A percentile compares a stretch with the other conserved stretches of the same genome.
phyloP scores from a whole-genome alignment of 2,329 filamentous ascomycete genomes.

The Claviceps pazoutovae region DNA sequence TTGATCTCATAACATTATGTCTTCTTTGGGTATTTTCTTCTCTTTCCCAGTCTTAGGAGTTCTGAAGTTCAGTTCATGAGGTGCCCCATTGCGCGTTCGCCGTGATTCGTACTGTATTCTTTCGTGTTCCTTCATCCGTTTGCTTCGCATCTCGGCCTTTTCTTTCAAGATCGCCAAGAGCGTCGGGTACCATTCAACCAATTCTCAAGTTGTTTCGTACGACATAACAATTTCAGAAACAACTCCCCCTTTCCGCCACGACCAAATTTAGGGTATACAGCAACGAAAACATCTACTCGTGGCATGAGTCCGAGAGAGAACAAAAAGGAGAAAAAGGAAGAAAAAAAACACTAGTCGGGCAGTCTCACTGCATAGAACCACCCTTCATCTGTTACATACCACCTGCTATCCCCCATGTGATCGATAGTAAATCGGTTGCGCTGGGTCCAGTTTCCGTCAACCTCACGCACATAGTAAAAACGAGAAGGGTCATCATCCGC shows the following conservation, averaged over 20 bases:
- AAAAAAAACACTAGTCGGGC: slow-evolving; percentile 16
- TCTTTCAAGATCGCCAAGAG: not conserved
- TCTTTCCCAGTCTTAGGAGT: too few species aligned
- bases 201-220: not conserved
- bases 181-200: not conserved
- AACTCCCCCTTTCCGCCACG: not conserved
- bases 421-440: slow-evolving; percentile 48
- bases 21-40: too few species aligned
- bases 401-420: slow-evolving; percentile 39
- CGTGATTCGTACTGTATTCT: not conserved
- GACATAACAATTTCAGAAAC: not conserved
- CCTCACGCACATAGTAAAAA: slow-evolving; percentile 47
- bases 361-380: slow-evolving; percentile 48
- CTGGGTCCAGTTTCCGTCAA: slow-evolving; percentile 45
- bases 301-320: not conserved
- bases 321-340: not conserved
- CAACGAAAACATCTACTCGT: not conserved
- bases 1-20: too few species aligned
- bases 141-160: not conserved
- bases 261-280: not conserved
- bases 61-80: too few species aligned
- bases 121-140: not conserved
- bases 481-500: slow-evolving; percentile 44
- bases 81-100: too few species aligned
- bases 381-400: slow-evolving; percentile 44